These are phyloP conservation scores for Incumbomyces delicatus DNA, from an alignment of 2,329 filamentous ascomycete species.

Conservation along the genomic window DNA sequence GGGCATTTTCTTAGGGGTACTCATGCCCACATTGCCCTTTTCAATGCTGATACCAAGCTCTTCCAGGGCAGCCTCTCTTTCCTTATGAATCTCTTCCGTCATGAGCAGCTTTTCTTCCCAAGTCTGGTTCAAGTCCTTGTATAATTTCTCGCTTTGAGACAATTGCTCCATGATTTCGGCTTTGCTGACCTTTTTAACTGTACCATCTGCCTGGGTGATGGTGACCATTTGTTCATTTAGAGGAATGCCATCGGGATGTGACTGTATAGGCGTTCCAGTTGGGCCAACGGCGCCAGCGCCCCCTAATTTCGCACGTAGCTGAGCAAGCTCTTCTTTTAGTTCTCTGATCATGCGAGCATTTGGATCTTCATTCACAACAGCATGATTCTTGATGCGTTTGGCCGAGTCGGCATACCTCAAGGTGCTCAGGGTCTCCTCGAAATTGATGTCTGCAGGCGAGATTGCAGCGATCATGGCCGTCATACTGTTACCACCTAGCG, in stretches of 20 bases:
- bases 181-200: slow-evolving; percentile 90
- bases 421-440: slow-evolving; percentile 92
- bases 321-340: slow-evolving; percentile 83
- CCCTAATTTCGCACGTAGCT: slow-evolving; percentile 77
- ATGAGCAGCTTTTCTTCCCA: slow-evolving; percentile 96
- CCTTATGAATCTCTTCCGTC: slow-evolving; percentile 95
- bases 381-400: slow-evolving; percentile 99
- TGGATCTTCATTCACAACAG: slow-evolving; percentile 96
- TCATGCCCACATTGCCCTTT: slow-evolving; percentile 90
- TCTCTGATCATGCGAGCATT: slow-evolving; percentile 98
- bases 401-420: slow-evolving; percentile 94
- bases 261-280: slow-evolving; percentile 53
- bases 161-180: slow-evolving; percentile 96
- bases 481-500: slow-evolving; percentile 95
- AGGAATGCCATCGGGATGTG: slow-evolving; percentile 87
- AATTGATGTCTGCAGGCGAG: slow-evolving; percentile 97
- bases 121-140: slow-evolving; percentile 92
- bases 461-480: slow-evolving; percentile 99
- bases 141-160: slow-evolving; percentile 90
- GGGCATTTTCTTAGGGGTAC: slow-evolving; percentile 97
- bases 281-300: slow-evolving; percentile 41
- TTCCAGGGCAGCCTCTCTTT: slow-evolving; percentile 86
- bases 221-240: slow-evolving; percentile 94
- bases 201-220: slow-evolving; percentile 76
- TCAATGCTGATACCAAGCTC: slow-evolving; percentile 98